Conservation (phyloP, 140 eudicot species). For the Flaveria floridana region DNA sequence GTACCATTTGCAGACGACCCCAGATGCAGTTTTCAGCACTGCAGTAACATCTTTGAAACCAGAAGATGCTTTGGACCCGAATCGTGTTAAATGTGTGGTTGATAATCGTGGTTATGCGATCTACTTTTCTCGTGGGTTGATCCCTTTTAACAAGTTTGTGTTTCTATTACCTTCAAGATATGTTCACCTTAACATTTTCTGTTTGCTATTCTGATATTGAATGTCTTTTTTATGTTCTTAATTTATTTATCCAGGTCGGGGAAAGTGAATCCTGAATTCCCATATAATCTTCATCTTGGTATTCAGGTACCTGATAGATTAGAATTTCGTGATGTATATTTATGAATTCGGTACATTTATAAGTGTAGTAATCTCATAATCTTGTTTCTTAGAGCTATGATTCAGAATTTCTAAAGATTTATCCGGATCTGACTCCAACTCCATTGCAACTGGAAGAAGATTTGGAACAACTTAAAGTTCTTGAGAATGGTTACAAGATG, state of each 20-base stretch:
- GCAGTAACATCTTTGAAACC: slow-evolving; percentile 90
- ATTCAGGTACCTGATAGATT: slow-evolving; percentile 59
- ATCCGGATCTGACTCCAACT: slow-evolving; percentile 71
- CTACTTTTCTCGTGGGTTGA: slow-evolving; percentile 83
- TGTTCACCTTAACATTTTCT: neutral
- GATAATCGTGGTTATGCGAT: slow-evolving; percentile 88
- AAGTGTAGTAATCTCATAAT: neutral
- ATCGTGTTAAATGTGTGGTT: slow-evolving; percentile 90
- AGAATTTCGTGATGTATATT: neutral
- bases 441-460: slow-evolving; percentile 97
- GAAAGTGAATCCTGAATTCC: slow-evolving; percentile 69
- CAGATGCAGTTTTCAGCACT: slow-evolving; percentile 96
- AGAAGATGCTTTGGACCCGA: slow-evolving; percentile 90
- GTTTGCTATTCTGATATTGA: neutral
- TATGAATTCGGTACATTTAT: neutral
- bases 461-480: slow-evolving; percentile 92
- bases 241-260: slow-evolving; percentile 58
- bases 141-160: slow-evolving; percentile 83
- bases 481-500: slow-evolving; percentile 96
- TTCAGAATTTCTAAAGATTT: slow-evolving; percentile 65
- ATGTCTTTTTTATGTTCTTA: neutral
- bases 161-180: neutral
- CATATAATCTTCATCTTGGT: slow-evolving; percentile 88
- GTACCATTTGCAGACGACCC: slow-evolving; percentile 57
- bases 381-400: slow-evolving; percentile 61